phyloP scores from a whole-genome alignment of 306 rosid species.

The Quercus alba region DNA sequence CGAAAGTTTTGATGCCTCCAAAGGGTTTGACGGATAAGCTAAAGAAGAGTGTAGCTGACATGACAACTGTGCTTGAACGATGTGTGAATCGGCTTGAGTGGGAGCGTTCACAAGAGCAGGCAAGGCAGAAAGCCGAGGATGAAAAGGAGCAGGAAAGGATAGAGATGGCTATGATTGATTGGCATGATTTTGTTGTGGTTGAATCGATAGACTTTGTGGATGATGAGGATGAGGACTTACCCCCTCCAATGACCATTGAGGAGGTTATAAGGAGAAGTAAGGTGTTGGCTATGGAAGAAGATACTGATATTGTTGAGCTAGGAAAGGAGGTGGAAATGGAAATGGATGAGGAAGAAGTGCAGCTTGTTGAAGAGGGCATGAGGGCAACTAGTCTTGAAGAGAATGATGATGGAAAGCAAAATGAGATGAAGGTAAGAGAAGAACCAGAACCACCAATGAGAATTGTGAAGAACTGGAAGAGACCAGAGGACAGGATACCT shows the following conservation, averaged over 20 bases:
- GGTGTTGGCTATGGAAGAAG: slow-evolving; percentile 66
- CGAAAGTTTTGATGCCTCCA: slow-evolving; percentile 92
- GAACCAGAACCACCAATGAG: slow-evolving; percentile 91
- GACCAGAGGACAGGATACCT: slow-evolving; percentile 86
- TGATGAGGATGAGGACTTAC: slow-evolving; percentile 93
- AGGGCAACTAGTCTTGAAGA: slow-evolving; percentile 67
- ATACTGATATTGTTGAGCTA: slow-evolving; percentile 64
- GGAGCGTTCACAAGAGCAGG: slow-evolving; percentile 96
- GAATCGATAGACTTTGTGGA: slow-evolving; percentile 91
- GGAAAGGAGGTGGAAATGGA: slow-evolving; percentile 95
- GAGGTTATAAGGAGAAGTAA: slow-evolving; percentile 95
- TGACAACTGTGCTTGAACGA: slow-evolving; percentile 89
- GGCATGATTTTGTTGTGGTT: slow-evolving; percentile 99
- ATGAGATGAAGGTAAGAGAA: slow-evolving; percentile 54
- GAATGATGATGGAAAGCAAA: slow-evolving; percentile 53
- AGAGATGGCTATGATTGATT: slow-evolving; percentile 97
- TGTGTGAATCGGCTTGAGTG: slow-evolving; percentile 88
- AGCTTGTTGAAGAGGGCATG: slow-evolving; percentile 95
- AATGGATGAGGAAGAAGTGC: slow-evolving; percentile 97
- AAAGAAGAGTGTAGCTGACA: slow-evolving; percentile 71
- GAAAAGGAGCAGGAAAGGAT: slow-evolving; percentile 92
- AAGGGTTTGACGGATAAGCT: slow-evolving; percentile 78
- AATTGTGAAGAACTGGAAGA: slow-evolving; percentile 97
- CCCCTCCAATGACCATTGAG: slow-evolving; percentile 93
- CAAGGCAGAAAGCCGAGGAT: slow-evolving; percentile 91